phyloP scores from a whole-genome alignment of 1,284 basidiomycete genomes.

The Coniferiporia weirii region DNA sequence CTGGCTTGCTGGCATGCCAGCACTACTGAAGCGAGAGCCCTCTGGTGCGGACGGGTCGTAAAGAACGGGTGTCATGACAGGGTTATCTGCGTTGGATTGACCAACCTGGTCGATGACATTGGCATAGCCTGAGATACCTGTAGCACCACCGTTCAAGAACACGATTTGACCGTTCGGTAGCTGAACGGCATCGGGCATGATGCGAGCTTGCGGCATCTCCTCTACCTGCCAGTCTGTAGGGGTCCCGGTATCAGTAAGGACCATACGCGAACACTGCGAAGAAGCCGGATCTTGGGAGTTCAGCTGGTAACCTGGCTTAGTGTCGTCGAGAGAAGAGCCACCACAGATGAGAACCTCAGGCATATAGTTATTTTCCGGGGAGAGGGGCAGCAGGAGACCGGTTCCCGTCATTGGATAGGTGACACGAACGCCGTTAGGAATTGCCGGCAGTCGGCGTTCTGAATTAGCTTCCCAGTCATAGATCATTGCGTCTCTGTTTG shows the following conservation, averaged over 20 bases:
- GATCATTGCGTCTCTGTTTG: constrained; percentile 74
- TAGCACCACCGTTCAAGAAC: constrained; percentile 71
- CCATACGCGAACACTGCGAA: constrained; percentile 66
- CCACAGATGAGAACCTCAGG: constrained; percentile 77
- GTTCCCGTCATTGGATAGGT: constrained; percentile 81
- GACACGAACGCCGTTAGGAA: constrained; percentile 77
- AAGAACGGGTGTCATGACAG: constrained; percentile 66
- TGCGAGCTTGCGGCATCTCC: constrained; percentile 64
- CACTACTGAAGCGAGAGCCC: constrained; percentile 59
- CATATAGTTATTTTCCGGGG: constrained; percentile 53
- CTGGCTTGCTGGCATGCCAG: constrained; percentile 58
- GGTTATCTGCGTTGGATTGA: constrained; percentile 74
- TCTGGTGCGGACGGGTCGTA: constrained; percentile 61
- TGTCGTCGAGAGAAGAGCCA: constrained; percentile 67
- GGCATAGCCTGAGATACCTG: constrained; percentile 80
- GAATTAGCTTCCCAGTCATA: constrained; percentile 68
- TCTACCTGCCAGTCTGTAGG: constrained; percentile 68
- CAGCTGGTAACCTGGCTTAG: constrained; percentile 50
- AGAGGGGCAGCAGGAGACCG: constrained; percentile 65
- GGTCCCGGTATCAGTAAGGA: constrained; percentile 62
- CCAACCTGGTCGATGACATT: constrained; percentile 72
- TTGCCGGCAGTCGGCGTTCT: constrained; percentile 57
- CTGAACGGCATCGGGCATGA: constrained; percentile 79
- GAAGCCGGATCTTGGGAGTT: constrained; percentile 69
- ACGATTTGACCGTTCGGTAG: constrained; percentile 75